Evolutionary conservation across 2,329 filamentous ascomycete genomes (phyloP), one percentile per base, ranked within the genome.

Genomic region (Colletotrichum theobromicola): DNA sequence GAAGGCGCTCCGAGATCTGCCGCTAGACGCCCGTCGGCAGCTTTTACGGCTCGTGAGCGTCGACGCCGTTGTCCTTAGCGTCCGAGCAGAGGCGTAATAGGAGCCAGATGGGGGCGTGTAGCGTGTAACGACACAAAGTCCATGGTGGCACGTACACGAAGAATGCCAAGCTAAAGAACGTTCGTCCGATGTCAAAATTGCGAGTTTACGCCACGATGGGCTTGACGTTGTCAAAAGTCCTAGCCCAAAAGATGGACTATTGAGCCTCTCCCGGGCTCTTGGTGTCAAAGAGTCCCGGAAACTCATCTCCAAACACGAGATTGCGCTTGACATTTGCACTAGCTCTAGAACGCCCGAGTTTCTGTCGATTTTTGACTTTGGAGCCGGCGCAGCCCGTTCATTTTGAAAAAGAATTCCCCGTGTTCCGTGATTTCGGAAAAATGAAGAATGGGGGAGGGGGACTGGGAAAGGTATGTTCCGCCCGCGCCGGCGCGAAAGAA

Each of bases 131-230:
- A 50, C 42, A 21, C 42, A 21, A 21, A 7, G n/a, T 50, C 21
- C n/a, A 50, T 13, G 10, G 10, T 50, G 42, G 42, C 42, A 50
- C 42, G 2, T n/a, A 50, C 42, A 7, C 21, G 13, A 5, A 18
- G 21, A n/a, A 21, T n/a, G 60, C 30, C n/a, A 28, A 35, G 13
- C 57, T 30, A 53, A 34, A 34, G 34, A 18, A 61, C n/a, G 34
- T 53, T n/a, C n/a, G 24, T 21, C n/a, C 21, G 53, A 32, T 30
- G 67, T 74, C 72, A 74, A 74, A n/a, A 61, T 74, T 74, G 35
- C 55, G 30, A 7, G 46, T n/a, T 24, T 53, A 60, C 24, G 67
- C 61, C 67, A 55, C 53, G 12, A 24, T 24, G 16, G 60, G 28
- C 67, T 50, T 37, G 66, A 15, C 34, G 26, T 4, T n/a, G 9